Conservation (phyloP, 495 filamentous ascomycete species). For the Neohortaea acidophila region DNA sequence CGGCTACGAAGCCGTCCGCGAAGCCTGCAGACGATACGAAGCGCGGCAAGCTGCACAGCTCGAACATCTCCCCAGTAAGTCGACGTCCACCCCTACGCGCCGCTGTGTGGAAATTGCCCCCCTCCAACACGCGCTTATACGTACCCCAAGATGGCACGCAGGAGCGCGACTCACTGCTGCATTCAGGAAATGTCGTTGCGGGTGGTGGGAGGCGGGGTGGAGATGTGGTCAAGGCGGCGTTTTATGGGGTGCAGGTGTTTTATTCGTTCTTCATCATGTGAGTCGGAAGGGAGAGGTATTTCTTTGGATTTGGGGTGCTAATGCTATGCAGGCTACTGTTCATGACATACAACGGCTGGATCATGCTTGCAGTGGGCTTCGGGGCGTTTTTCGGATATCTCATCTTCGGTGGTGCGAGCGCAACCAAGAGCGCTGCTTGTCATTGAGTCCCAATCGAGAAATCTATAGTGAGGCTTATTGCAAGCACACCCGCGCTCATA, state of each 20-base stretch:
- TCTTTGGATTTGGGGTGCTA: slow-evolving; percentile 1
- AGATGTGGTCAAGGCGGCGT: slow-evolving; percentile 58
- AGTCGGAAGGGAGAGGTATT: slow-evolving; percentile 29
- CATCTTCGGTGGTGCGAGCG: slow-evolving; percentile 43
- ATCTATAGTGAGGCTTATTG: too few species aligned
- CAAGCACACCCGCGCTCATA: slow-evolving; percentile 24
- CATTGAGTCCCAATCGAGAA: slow-evolving; percentile 38
- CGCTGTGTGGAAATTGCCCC: too few species aligned
- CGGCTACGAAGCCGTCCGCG: slow-evolving; percentile 79
- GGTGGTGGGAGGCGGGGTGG: too few species aligned
- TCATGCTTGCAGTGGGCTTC: slow-evolving; percentile 83
- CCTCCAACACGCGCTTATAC: too few species aligned
- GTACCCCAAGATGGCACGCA: too few species aligned
- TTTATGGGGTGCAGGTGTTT: slow-evolving; percentile 92
- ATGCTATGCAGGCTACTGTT: slow-evolving; percentile 63
- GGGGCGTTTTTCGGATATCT: slow-evolving; percentile 84
- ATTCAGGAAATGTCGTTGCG: too few species aligned
- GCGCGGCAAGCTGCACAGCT: slow-evolving; percentile 23
- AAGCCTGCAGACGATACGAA: slow-evolving; percentile 62
- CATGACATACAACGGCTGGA: slow-evolving; percentile 98
- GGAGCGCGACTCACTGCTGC: too few species aligned
- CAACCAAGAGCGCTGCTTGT: slow-evolving; percentile 76
- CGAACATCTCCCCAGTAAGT: too few species aligned
- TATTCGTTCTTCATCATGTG: slow-evolving; percentile 99
- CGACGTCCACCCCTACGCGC: too few species aligned